Base-by-base conservation (phyloP, 257 asterid genomes). In the Ajuga chamaepitys region DNA sequence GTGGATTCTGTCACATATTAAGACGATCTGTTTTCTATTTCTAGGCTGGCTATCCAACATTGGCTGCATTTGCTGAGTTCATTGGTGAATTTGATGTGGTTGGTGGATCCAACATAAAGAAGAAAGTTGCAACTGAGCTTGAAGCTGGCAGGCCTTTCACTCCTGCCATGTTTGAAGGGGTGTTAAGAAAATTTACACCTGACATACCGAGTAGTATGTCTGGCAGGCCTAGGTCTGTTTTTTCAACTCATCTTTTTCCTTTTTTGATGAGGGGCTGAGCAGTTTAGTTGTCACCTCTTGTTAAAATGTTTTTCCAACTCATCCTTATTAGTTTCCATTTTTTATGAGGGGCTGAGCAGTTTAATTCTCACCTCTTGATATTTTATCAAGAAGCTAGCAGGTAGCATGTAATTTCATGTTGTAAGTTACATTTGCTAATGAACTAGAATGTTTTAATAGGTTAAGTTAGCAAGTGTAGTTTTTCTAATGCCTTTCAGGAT, bases 171-270 rank as follows among this genome's bases (percentile, higher is more conserved):
- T 87, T 92, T 75, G 97, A 87, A 64, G 75, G 18, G 34, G 89
- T 89, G 52, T 80, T 93, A 77, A 75, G 73, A 71, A 89, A 82
- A 48, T 93, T 93, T 74, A 87, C 96, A 35, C 98, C 98, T 71
- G 98, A 92, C 75, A 70, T 87, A 25, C 77, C 85, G 18, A 63
- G 79, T 48, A 70, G 83, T 69, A 70, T 73, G 48, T 79, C 84
- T 41, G 85, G 89, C 48, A 86, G 96, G 75, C 86, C 90, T 54
- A 87, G 98, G 97, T 89, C 28, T n/a, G 81, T 67, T 63, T 58
- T 72, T 64, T 56, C 26, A 21, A 41, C 58, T 41, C 46, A 48
- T 35, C 32, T 53, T 58, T 28, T 61, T 71, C 6, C 58, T 52
- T 59, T 20, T 58, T 10, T 12, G 38, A 28, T 56, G 53, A 9